A percentile compares a stretch with the other conserved stretches of the same genome.
phyloP scores from a whole-genome alignment of 345 rosid species.

The Eucalyptus rudis region DNA sequence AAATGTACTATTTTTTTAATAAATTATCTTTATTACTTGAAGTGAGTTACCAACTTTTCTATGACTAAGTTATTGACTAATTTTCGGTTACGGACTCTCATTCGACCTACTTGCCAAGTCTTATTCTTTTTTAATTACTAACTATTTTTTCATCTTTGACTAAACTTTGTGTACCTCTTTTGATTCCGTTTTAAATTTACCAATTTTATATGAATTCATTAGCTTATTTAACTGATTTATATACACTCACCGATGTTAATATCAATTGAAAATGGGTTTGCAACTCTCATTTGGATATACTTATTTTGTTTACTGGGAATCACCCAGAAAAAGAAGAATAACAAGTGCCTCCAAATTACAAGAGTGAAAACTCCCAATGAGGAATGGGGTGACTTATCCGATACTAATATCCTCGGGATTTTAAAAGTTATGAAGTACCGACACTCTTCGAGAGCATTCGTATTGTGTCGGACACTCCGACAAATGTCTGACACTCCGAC shows the following conservation, averaged over 20 bases:
- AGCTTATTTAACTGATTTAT: not conserved
- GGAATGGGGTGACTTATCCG: not conserved
- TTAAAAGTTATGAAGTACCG: accelerated
- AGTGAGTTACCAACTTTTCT: not conserved
- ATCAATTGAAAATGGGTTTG: not conserved
- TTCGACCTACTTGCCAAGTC: not conserved
- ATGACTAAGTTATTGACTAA: accelerated
- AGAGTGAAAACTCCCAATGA: not conserved
- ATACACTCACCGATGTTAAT: not conserved
- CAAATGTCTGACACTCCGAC: accelerated
- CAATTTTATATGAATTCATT: not conserved
- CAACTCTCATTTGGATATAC: not conserved
- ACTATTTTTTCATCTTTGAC: not conserved
- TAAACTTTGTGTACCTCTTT: not conserved
- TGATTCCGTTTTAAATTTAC: not conserved
- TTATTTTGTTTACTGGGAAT: not conserved
- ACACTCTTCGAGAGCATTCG: accelerated
- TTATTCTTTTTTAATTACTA: not conserved
- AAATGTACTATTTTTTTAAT: not conserved
- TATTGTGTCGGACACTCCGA: accelerated
- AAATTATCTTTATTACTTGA: not conserved
- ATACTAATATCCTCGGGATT: accelerated
- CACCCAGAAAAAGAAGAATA: not conserved
- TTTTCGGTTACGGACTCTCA: not conserved
- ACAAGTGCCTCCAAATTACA: not conserved